These are phyloP conservation scores for Dendrobium officinale DNA, from an alignment of 106 monocot genomes.

Conservation along the genomic window DNA sequence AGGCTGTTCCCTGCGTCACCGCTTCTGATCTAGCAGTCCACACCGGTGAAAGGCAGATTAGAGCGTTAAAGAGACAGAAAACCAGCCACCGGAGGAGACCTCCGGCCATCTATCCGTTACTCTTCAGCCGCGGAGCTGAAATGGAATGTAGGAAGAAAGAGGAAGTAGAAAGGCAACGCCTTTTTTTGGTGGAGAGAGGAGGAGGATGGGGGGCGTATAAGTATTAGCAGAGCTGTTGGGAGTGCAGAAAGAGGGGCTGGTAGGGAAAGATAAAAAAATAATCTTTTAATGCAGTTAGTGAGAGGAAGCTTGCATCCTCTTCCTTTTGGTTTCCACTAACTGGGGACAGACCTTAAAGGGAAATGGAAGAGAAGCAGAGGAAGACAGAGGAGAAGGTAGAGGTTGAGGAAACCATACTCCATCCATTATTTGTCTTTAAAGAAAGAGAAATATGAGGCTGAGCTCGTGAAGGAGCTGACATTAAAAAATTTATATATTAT, in stretches of 20 bases:
- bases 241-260: neutral
- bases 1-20: conserved; percentile 21
- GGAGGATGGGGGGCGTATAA: neutral
- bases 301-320: neutral
- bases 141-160: neutral
- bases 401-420: neutral
- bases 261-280: neutral
- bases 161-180: neutral
- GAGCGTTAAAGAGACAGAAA: neutral
- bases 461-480: too few relatives aligned
- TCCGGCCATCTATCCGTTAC: neutral
- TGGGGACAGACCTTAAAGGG: neutral
- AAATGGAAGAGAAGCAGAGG: neutral
- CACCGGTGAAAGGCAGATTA: neutral
- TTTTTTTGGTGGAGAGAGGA: neutral
- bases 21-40: conserved; percentile 12
- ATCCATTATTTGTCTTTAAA: too few relatives aligned
- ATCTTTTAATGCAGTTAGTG: neutral
- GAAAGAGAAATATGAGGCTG: too few relatives aligned
- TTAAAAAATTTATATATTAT: too few relatives aligned
- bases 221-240: neutral
- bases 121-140: neutral
- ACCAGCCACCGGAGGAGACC: neutral
- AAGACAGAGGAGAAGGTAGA: neutral
- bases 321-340: neutral